phyloP scores from a whole-genome alignment of 2,329 filamentous ascomycete genomes.

The Trichoderma lentiforme region DNA sequence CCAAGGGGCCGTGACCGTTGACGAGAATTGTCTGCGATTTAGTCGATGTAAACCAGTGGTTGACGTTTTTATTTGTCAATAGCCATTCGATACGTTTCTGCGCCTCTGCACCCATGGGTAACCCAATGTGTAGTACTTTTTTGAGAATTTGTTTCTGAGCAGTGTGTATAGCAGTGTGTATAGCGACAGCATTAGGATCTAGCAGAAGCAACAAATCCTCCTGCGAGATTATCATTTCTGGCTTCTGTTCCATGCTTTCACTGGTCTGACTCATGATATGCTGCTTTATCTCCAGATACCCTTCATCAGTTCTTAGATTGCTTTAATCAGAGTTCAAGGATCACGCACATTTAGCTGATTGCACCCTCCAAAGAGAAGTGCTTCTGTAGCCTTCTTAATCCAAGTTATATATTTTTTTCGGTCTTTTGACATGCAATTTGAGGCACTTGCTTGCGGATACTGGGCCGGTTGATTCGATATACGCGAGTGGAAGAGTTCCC shows the following conservation, averaged over 20 bases:
- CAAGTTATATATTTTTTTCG: not conserved
- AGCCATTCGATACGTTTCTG: not conserved
- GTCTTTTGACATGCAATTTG: not conserved
- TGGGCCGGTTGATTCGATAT: not conserved
- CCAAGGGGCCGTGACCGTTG: not conserved
- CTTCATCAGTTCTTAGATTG: not conserved
- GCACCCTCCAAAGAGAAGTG: not conserved
- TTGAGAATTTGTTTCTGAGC: not conserved
- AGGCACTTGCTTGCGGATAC: not conserved
- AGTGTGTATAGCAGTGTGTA: no score
- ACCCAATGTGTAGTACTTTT: accelerated
- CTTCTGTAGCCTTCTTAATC: not conserved
- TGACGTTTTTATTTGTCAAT: not conserved
- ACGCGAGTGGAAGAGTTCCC: no score
- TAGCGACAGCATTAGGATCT: not conserved
- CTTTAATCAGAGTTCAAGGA: not conserved
- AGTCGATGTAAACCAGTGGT: not conserved
- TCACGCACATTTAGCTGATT: not conserved
- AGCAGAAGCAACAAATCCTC: not conserved
- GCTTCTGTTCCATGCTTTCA: not conserved
- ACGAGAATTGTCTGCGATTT: not conserved
- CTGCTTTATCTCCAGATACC: not conserved
- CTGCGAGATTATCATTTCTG: not conserved
- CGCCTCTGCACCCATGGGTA: not conserved
- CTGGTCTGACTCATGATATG: not conserved